Base-by-base conservation (phyloP, 1,139 yeast species). In the Hanseniaspora sp. region DNA sequence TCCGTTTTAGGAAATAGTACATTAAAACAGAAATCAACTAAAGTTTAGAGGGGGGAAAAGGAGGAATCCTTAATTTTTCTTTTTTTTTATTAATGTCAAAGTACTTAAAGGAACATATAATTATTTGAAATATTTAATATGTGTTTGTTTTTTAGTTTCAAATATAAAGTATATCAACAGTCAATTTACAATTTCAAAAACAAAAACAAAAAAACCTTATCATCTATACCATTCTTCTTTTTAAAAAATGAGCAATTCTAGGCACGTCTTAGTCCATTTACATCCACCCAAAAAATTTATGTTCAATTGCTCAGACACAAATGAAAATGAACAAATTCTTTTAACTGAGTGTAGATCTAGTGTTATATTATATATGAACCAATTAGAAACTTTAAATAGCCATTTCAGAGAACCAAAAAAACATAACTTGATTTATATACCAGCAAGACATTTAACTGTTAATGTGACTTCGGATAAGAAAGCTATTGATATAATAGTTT, bases 371-470 rank as follows among this genome's bases (percentile, higher is more conserved):
- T 48, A 34, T 29, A 48, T 48, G 5, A 28, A 18, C 17, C 35
- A 42, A 13, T n/a, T 15, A 1, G 12, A 17, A 6, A 48, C 43
- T n/a, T 6, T 28, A 8, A 48, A 48, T 29, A 34, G 29, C 12
- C 18, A 48, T 23, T 34, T 48, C 5, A 41, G 39, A 35, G 29
- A n/a, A 15, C 52, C 52, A n/a, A 31, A 43, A 23, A 29, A 41
- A 15, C 31, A 42, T 6, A 39, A 39, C 1, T 28, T 48, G 0
- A 38, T 48, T 3, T 48, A 41, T 15, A 18, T 48, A 18, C 52
- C 52, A 11, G 23, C 52, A 2, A 42, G 52, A 6, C 41, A 41
- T n/a, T 23, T 48, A 18, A 23, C 12, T 15, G 35, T 48, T 11
- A 11, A 18, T 39, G 29, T 39, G 9, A 7, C 9, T 13, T 29